A percentile compares a stretch with the other conserved stretches of the same genome.
phyloP scores from a whole-genome alignment of 2,329 filamentous ascomycete species.

The Zymoseptoria crescenta region DNA sequence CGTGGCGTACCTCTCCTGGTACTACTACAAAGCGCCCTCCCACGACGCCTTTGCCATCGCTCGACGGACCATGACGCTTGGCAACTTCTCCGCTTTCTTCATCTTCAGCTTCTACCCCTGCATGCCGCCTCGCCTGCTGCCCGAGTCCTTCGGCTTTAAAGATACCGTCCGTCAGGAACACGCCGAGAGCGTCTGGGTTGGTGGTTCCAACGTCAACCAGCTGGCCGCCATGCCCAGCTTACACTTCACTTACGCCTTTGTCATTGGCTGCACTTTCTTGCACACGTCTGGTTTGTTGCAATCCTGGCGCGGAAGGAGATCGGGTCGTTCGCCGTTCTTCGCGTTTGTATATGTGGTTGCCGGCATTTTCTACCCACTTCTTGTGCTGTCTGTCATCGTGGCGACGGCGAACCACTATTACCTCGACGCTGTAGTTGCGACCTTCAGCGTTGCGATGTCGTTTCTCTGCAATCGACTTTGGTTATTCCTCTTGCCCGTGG shows the following conservation, averaged over 20 bases:
- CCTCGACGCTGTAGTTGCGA: constrained; percentile 47
- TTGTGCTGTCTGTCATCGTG: constrained; percentile 47
- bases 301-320: constrained; percentile 32
- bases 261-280: constrained; percentile 45
- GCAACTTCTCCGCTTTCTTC: constrained; percentile 47
- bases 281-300: constrained; percentile 45
- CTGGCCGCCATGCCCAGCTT: constrained; percentile 43
- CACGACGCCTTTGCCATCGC: constrained; percentile 38
- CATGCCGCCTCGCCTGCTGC: constrained; percentile 45
- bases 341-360: constrained; percentile 33
- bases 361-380: constrained; percentile 36
- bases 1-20: constrained; percentile 55
- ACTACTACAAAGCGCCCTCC: constrained; percentile 51
- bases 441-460: constrained; percentile 40
- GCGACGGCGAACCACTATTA: constrained; percentile 57
- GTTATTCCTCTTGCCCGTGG: constrained; percentile 44
- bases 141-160: constrained; percentile 38
- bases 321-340: constrained; percentile 10
- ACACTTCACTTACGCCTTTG: constrained; percentile 49
- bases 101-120: constrained; percentile 47
- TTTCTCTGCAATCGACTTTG: constrained; percentile 45
- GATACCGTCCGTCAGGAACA: constrained; percentile 42
- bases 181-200: constrained; percentile 40
- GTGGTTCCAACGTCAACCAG: constrained; percentile 40
- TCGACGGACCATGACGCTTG: constrained; percentile 42